Conservation (phyloP, 2,329 filamentous ascomycete species). For the Apiospora aurea region DNA sequence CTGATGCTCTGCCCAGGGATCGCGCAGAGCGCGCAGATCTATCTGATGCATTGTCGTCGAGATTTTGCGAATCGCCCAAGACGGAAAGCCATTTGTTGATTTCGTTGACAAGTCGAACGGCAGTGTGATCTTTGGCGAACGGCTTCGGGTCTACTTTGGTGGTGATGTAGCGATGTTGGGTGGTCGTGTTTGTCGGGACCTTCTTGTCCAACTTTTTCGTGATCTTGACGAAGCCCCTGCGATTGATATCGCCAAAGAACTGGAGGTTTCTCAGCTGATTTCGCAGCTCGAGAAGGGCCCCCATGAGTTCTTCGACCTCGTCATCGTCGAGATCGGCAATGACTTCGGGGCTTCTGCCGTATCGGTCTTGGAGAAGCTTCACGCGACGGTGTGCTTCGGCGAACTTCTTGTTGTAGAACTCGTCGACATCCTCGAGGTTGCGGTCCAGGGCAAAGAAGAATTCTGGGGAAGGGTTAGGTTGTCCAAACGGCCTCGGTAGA, state of each 20-base stretch:
- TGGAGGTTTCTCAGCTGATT: constrained; percentile 89
- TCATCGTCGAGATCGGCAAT: constrained; percentile 81
- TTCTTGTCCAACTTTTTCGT: constrained; percentile 99
- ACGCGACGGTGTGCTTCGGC: constrained; percentile 83
- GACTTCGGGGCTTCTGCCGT: constrained; percentile 75
- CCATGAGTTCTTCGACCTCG: constrained; percentile 90
- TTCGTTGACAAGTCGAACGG: constrained; percentile 57
- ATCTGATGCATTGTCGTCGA: constrained; percentile 77
- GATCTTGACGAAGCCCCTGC: constrained; percentile 95
- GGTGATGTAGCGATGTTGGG: constrained; percentile 85
- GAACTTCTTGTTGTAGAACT: constrained; percentile 97
- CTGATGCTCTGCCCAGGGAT: constrained; percentile 79
- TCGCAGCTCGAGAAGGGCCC: constrained; percentile 86
- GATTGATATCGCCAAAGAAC: constrained; percentile 98
- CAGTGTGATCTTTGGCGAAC: constrained; percentile 77
- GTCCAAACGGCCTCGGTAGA: constrained; percentile 43
- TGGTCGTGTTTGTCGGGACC: constrained; percentile 70
- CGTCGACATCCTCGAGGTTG: constrained; percentile 95
- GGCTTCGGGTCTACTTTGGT: constrained; percentile 89
- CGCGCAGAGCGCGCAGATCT: constrained; percentile 73
- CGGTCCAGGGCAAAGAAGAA: constrained; percentile 97
- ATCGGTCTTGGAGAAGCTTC: constrained; percentile 85
- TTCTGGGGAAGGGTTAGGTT: constrained; percentile 63
- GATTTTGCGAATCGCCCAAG: constrained; percentile 77
- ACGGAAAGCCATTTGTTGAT: constrained; percentile 94